Evolutionary conservation across 257 asterid species (phyloP), one percentile per base, ranked within the genome.

Genomic region (Salvia splendens): DNA sequence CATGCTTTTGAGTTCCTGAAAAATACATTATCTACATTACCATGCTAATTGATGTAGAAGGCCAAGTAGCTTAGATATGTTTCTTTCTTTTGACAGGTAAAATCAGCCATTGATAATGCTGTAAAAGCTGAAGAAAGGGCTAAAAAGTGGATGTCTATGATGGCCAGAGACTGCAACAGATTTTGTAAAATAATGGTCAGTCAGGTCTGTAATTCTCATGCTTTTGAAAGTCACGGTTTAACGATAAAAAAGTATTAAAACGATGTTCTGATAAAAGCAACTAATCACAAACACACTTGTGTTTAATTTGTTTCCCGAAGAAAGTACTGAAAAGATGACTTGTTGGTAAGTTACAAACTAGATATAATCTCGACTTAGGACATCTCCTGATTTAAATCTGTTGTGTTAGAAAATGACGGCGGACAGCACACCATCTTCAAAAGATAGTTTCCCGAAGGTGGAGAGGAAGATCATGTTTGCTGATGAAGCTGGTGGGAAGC

Each of bases 131-230:
- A 89, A 78, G 97, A 87, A 73, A 77, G 73, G 11, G 86, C 93
- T 17, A 81, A 53, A 77, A 90, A 80, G 83, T 92, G 87, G 91
- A 62, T 92, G 73, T 86, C 93, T 17, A 65, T 82, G 71, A 92
- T 89, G 93, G 43, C 90, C 17, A 87, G 98, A 78, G 96, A 92
- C 80, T 92, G 97, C 90, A 88, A 75, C 77, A 91, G 98, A 15
- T 89, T 93, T 72, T 93, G 98, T 68, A 93, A 86, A 77, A 85
- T 93, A 82, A 93, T 88, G 96, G 98, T 88, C 48, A 52, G 89
- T 83, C 17, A 67, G 47, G 67, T 71, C 59, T 54, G 30, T 43
- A 60, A 9, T 65, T 15, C 14, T 45, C 41, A 49, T 58, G 68
- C 63, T 42, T 30, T 10, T 42, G 52, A 57, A 17, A 38, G 42